Evolutionary conservation across 179 eudicot species (phyloP).

Genomic region (Silene noctiflora): DNA sequence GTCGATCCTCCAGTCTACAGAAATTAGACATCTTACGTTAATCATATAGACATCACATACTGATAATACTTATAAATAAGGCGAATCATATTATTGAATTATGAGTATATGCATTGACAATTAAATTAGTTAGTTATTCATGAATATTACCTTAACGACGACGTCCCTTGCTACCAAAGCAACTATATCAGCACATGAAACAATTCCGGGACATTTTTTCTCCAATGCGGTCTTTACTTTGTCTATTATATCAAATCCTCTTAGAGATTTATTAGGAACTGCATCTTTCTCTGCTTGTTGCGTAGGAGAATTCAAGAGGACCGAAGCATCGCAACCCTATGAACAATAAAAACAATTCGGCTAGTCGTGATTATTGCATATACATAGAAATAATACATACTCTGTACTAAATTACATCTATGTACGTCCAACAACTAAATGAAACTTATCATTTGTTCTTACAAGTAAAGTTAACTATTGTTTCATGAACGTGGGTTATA

Average conservation of each 20-base stretch:
- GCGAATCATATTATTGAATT: too few relatives aligned
- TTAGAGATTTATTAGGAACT: conserved; percentile 26
- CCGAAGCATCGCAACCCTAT: conserved; percentile 45
- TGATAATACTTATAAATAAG: neutral
- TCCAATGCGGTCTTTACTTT: conserved; percentile 37
- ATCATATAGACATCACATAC: too few relatives aligned
- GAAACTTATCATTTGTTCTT: too few relatives aligned
- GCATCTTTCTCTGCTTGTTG: conserved; percentile 35
- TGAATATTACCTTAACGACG: conserved; percentile 26
- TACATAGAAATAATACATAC: neutral
- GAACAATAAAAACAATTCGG: neutral
- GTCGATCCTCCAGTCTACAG: conserved; percentile 28
- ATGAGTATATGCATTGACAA: neutral
- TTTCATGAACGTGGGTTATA: too few relatives aligned
- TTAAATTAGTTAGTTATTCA: neutral
- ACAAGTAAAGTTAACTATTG: too few relatives aligned
- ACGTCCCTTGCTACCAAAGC: conserved; percentile 39
- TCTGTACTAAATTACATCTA: too few relatives aligned
- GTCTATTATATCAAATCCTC: conserved; percentile 38
- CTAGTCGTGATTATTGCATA: neutral
- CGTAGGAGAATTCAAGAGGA: conserved; percentile 30
- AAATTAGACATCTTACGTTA: neutral
- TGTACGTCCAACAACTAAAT: too few relatives aligned
- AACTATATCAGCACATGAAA: conserved; percentile 55
- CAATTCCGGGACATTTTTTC: conserved; percentile 38